Evolutionary conservation across 2,329 filamentous ascomycete species (phyloP).

Genomic region (Nothomitra cinnamomea): DNA sequence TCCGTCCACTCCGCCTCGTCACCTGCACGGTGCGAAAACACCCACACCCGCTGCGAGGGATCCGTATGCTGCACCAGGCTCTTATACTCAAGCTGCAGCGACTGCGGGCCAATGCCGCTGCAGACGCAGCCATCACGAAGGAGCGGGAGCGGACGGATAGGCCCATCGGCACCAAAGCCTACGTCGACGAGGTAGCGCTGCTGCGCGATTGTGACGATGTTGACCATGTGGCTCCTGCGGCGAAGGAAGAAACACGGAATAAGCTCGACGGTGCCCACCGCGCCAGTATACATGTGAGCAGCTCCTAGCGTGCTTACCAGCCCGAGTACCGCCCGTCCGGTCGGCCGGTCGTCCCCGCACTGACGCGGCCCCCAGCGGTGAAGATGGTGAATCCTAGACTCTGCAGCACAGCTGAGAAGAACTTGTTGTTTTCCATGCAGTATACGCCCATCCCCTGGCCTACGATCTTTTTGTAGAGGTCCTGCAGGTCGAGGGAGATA

Average conservation of each 20-base stretch:
- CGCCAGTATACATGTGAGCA: not conserved
- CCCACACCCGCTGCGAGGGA: constrained; percentile 35
- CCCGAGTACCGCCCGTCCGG: constrained; percentile 26
- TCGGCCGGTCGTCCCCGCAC: constrained; percentile 20
- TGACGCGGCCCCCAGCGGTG: constrained; percentile 35
- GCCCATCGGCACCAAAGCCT: constrained; percentile 45
- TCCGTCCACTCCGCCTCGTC: constrained; percentile 35
- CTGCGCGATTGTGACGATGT: constrained; percentile 38
- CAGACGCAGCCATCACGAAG: constrained; percentile 29
- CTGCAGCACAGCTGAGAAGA: constrained; percentile 34
- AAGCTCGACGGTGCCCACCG: too few species aligned
- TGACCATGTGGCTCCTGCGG: constrained; percentile 38
- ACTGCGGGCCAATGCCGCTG: constrained; percentile 35
- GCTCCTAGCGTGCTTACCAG: constrained; percentile 25
- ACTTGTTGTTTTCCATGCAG: constrained; percentile 41
- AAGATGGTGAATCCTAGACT: constrained; percentile 37
- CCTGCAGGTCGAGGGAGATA: constrained; percentile 31
- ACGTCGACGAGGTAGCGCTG: constrained; percentile 40
- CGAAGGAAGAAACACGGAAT: not conserved
- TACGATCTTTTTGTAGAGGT: constrained; percentile 36
- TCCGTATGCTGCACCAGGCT: constrained; percentile 31
- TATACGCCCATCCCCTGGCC: constrained; percentile 35
- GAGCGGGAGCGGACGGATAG: constrained; percentile 37
- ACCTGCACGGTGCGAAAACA: constrained; percentile 41
- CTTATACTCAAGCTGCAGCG: constrained; percentile 36